Base-by-base conservation (phyloP, 2,329 filamentous ascomycete genomes). In the Dothistroma pini region DNA sequence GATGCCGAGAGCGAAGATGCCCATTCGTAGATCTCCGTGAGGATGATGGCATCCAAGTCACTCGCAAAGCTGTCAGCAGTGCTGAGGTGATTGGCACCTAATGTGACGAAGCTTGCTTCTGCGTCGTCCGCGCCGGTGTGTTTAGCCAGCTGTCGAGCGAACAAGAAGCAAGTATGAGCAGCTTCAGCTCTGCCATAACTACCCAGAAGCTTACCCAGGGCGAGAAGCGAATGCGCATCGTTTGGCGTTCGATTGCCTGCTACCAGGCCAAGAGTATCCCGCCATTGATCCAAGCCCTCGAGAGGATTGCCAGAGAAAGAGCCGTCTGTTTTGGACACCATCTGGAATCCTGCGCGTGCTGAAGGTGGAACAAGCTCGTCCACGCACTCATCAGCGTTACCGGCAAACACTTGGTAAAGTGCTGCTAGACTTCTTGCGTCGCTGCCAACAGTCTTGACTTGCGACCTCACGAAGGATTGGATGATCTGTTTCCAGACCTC, bases 1-100 rank as follows among this genome's bases (percentile, higher is more conserved):
- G 81, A 76, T 22, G 81, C 78, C 1, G 83, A 81, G 14, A 97
- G 83, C 10, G 90, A 90, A 11, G 91, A 80, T 0, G 90, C 92
- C 74, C 91, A 97, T 74, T 99, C 95, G 70, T 96, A 97, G 0
- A 96, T 86, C 75, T 99, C 95, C 48, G 91, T 97, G n/a, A 99
- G 83, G 55, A 97, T 81, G n/a, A 97, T 85, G 4, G 91, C 85
- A 72, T 97, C 92, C 7, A 90, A 83, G 69, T 97, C 92, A 65
- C 88, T 86, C 57, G 87, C 87, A 64, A 93, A 88, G 90, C 86
- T 56, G 19, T 61, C 62, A 56, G 88, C 84, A 62, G 89, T 84
- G 53, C 84, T 84, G 61, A 84, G 83, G 75, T 96, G 91, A 73
- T 97, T 90, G 14, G 89, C 89, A 16, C 95, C 93, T 22, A 99